phyloP scores from a whole-genome alignment of 345 rosid genomes.

The Dipteronia dyeriana region DNA sequence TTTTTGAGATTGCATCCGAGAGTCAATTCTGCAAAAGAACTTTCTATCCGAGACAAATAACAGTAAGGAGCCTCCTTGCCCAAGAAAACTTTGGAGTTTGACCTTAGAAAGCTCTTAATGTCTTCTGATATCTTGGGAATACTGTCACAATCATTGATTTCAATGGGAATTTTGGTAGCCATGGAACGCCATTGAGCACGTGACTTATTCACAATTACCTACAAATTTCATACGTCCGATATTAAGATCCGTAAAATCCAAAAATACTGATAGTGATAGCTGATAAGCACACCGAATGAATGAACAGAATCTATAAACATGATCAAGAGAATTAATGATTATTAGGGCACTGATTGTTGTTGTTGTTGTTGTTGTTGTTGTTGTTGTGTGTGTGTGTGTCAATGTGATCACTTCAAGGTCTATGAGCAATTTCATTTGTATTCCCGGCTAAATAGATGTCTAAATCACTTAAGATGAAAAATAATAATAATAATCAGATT shows the following conservation, averaged over 20 bases:
- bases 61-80: slow-evolving; percentile 87
- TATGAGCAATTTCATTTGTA: background rate
- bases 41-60: slow-evolving; percentile 70
- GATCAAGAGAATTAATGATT: background rate
- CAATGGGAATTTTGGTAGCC: slow-evolving; percentile 63
- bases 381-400: background rate
- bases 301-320: background rate
- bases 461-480: slow-evolving; percentile 6
- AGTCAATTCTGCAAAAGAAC: slow-evolving; percentile 68
- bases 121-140: slow-evolving; percentile 69
- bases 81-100: slow-evolving; percentile 69
- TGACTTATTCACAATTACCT: slow-evolving; percentile 92
- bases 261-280: background rate
- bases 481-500: background rate
- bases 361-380: too few species aligned
- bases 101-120: slow-evolving; percentile 61
- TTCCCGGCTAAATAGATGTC: background rate
- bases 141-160: slow-evolving; percentile 65
- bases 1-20: slow-evolving; percentile 82
- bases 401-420: background rate
- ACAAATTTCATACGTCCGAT: slow-evolving; percentile 15
- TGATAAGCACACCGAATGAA: background rate
- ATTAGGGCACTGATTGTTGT: background rate
- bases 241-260: background rate
- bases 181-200: slow-evolving; percentile 79